Conservation (phyloP, 805 yeast species). For the Pichia exigua region DNA sequence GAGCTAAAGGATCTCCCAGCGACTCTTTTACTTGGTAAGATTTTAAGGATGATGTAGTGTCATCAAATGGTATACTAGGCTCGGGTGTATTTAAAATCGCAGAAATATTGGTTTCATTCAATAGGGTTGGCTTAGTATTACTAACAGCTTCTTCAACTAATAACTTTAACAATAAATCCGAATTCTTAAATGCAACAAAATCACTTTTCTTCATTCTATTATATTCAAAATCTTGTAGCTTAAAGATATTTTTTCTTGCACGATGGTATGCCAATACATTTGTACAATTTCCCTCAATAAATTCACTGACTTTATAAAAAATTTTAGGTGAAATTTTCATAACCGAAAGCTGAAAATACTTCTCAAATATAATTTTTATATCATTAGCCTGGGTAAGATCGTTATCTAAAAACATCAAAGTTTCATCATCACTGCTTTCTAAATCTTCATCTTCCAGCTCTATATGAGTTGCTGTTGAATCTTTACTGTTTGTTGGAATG, state of each 20-base stretch:
- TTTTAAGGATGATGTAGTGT: background rate
- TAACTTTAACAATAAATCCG: slow-evolving; percentile 47
- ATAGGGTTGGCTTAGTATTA: background rate
- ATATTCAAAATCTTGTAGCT: slow-evolving; percentile 48
- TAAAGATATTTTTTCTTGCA: slow-evolving; percentile 55
- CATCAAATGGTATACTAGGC: background rate
- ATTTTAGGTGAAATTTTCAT: slow-evolving; percentile 24
- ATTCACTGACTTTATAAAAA: slow-evolving; percentile 31
- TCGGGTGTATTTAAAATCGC: background rate
- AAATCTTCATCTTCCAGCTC: slow-evolving; percentile 18
- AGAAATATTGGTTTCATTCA: background rate
- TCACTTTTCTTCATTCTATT: slow-evolving; percentile 44
- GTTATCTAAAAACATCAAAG: slow-evolving; percentile 11
- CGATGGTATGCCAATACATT: slow-evolving; percentile 32
- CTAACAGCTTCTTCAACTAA: slow-evolving; percentile 33
- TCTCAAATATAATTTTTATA: slow-evolving; percentile 39
- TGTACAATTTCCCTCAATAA: slow-evolving; percentile 23
- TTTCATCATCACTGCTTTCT: slow-evolving; percentile 20
- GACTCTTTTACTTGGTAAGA: background rate
- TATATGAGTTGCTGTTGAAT: background rate
- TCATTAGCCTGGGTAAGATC: slow-evolving; percentile 43
- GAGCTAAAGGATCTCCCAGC: slow-evolving; percentile 27
- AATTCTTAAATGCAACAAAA: slow-evolving; percentile 51
- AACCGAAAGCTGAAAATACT: slow-evolving; percentile 31
- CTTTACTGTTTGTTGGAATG: background rate